Conservation (phyloP, 495 filamentous ascomycete genomes). For the Mytilinidion resinicola region DNA sequence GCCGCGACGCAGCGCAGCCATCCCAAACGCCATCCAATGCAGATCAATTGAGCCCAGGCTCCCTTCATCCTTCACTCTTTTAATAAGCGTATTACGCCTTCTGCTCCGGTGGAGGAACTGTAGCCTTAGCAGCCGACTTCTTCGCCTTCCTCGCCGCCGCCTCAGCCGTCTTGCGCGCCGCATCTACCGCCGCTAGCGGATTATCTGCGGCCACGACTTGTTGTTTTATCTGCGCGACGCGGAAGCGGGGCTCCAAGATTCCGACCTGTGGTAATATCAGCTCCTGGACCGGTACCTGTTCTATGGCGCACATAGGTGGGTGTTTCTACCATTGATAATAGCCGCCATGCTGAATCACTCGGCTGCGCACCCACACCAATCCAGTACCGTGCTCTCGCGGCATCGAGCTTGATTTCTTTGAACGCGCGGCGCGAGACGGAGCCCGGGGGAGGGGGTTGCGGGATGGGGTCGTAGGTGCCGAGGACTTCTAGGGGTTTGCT, state of each 20-base stretch:
- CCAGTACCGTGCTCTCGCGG: constrained; percentile 82
- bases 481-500: constrained; percentile 88
- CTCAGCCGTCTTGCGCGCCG: too few species aligned
- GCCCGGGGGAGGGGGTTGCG: constrained; percentile 61
- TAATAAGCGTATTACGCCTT: too few species aligned
- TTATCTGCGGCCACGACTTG: neutral
- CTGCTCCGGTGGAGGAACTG: neutral
- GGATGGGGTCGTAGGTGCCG: constrained; percentile 87
- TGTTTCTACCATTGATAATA: constrained; percentile 71
- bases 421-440: constrained; percentile 61
- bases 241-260: neutral
- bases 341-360: constrained; percentile 77
- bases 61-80: too few species aligned
- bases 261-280: neutral
- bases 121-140: neutral
- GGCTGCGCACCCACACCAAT: constrained; percentile 94
- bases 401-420: constrained; percentile 89
- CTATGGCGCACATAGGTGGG: neutral
- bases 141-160: neutral
- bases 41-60: too few species aligned
- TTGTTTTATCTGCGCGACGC: neutral
- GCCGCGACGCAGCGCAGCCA: too few species aligned
- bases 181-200: too few species aligned
- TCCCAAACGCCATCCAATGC: too few species aligned
- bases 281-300: neutral